These are phyloP conservation scores for Aspergillus pseudonomiae DNA, from an alignment of 2,329 filamentous ascomycete genomes.

Conservation along the genomic window DNA sequence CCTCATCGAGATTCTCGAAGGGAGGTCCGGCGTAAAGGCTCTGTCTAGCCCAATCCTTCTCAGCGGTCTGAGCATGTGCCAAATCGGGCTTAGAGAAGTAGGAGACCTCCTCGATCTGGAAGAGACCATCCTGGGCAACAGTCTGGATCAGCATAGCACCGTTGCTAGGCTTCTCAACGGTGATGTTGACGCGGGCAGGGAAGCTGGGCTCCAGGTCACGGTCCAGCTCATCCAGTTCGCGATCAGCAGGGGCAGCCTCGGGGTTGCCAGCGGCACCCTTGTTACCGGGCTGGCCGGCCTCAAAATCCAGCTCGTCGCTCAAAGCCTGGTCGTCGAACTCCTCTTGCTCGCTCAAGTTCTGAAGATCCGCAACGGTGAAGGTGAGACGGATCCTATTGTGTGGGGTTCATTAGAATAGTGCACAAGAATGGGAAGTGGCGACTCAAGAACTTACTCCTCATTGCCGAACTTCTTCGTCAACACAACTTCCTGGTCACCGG, in stretches of 20 bases:
- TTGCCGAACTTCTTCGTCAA: constrained; percentile 81
- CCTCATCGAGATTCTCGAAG: constrained; percentile 93
- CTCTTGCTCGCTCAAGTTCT: constrained; percentile 63
- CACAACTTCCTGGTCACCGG: constrained; percentile 85
- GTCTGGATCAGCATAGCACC: constrained; percentile 88
- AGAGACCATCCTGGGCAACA: constrained; percentile 79
- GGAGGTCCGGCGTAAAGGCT: constrained; percentile 86
- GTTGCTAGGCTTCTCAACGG: constrained; percentile 83
- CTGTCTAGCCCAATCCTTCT: constrained; percentile 74
- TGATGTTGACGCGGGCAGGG: constrained; percentile 80
- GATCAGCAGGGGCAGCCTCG: constrained; percentile 61
- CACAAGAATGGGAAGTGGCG: background rate
- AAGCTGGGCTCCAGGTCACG: constrained; percentile 61
- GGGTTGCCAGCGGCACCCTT: constrained; percentile 56
- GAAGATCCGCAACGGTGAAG: constrained; percentile 83
- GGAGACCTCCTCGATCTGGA: constrained; percentile 88
- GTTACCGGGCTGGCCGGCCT: constrained; percentile 57
- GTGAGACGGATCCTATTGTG: constrained; percentile 69
- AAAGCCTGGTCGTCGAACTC: constrained; percentile 61
- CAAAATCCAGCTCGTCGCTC: constrained; percentile 61
- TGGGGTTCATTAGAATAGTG: background rate
- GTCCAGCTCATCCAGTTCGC: constrained; percentile 60
- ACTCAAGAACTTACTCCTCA: constrained; percentile 69
- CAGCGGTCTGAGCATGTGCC: constrained; percentile 74
- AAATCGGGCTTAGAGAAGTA: constrained; percentile 80